Conservation (phyloP, 345 rosid genomes). For the Pugionium cornutum region DNA sequence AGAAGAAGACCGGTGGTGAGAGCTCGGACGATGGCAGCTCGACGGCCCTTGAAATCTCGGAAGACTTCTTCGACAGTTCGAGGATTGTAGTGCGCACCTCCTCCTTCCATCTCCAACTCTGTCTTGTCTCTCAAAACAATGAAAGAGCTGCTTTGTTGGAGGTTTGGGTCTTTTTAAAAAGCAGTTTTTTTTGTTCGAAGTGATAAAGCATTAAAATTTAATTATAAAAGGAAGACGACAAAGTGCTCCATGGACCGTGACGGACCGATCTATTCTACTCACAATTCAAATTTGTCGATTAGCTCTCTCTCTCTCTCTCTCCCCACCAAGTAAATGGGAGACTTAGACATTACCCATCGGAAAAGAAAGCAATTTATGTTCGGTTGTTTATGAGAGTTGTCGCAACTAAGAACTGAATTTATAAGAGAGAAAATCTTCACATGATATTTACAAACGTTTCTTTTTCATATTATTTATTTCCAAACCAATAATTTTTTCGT, state of each 20-base stretch:
- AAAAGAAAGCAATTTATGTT: too few relatives aligned
- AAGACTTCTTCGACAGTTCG: slow-evolving; percentile 80
- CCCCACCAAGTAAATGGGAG: too few relatives aligned
- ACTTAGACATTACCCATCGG: too few relatives aligned
- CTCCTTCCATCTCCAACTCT: slow-evolving; percentile 27
- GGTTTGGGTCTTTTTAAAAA: slow-evolving; percentile 10
- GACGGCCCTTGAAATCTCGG: slow-evolving; percentile 76
- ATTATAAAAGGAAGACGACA: not conserved
- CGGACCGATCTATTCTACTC: too few relatives aligned
- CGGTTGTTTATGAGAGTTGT: too few relatives aligned
- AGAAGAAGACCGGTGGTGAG: slow-evolving; percentile 57
- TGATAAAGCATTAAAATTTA: slow-evolving; percentile 23
- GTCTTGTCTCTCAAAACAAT: not conserved
- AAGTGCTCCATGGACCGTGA: slow-evolving; percentile 30
- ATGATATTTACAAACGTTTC: too few relatives aligned
- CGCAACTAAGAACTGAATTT: too few relatives aligned
- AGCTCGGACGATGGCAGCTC: slow-evolving; percentile 75
- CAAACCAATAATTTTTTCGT: too few relatives aligned
- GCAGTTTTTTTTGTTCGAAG: not conserved
- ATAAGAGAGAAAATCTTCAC: too few relatives aligned
- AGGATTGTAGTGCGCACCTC: slow-evolving; percentile 54
- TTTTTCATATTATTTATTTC: too few relatives aligned
- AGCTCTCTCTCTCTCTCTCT: too few relatives aligned
- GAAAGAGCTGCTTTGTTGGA: slow-evolving; percentile 14
- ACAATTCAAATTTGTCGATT: too few relatives aligned